Base-by-base conservation (phyloP, 2,329 filamentous ascomycete species). In the Ceratocystis huliohia region DNA sequence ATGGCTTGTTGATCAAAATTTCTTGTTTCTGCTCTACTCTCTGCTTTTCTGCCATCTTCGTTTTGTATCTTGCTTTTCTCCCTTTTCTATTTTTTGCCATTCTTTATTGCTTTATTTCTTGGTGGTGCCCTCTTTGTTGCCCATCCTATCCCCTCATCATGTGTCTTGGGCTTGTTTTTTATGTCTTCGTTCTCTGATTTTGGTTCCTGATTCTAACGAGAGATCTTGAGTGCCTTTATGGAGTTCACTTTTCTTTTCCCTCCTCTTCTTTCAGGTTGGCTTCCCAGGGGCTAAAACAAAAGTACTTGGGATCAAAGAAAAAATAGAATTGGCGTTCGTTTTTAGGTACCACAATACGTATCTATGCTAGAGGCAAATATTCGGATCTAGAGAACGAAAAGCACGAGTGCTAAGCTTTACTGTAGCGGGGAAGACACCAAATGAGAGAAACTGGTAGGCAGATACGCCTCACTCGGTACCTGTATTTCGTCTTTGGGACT, bases 41-140 rank as follows among this genome's bases (percentile, higher is more conserved):
- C 72, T 71, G 72, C 70, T 70, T 70, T 69, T 70, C 71, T 72
- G 72, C 71, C 72, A 70, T 70, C 69, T 70, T 70, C 68, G 64
- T 67, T 67, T 71, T 71, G 68, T 70, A 45, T 65, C 64, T 65
- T 69, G 66, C 67, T 68, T 67, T 67, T 69, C 68, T 67, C 69
- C 63, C 69, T 62, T 65, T 68, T 65, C 70, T 69, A 67, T 71
- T 67, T 69, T 67, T 66, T 71, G 68, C 30, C 56, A n/a, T 59
- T 59, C 48, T 59, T 37, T 59, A 59, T 59, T 33, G 56, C 30
- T 59, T 37, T 33, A 59, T 37, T 28, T 59, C 28, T 22, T 59
- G 56, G 56, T 59, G 17, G 56, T 59, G 25, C 30, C n/a, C 46
- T 59, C 13, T n/a, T 33, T 37, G 56, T 13, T 59, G 25, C 56